phyloP scores from a whole-genome alignment of 768 basidiomycete genomes.

The Amanita jacksonii region DNA sequence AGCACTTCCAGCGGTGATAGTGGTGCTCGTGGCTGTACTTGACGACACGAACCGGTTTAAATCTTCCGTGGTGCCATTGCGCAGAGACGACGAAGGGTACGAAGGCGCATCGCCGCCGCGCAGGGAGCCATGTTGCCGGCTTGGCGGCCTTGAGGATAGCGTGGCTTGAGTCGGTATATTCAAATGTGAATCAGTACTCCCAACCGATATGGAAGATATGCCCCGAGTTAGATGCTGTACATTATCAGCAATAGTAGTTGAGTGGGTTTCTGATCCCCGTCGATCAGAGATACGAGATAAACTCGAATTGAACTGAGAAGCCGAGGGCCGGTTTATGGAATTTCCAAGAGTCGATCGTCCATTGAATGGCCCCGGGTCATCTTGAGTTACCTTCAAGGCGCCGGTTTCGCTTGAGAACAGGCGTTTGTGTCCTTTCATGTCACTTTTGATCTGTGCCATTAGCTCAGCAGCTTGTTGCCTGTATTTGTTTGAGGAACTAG shows the following conservation, averaged over 20 bases:
- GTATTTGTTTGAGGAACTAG: constrained; percentile 47
- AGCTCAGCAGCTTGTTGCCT: constrained; percentile 68
- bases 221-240: neutral
- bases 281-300: neutral
- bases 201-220: constrained; percentile 28
- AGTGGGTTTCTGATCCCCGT: neutral
- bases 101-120: constrained; percentile 23
- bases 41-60: constrained; percentile 86
- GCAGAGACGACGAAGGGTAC: constrained; percentile 44
- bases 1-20: constrained; percentile 59
- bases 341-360: neutral
- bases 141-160: neutral
- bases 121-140: neutral
- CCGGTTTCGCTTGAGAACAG: constrained; percentile 55
- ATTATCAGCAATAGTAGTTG: neutral
- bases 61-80: constrained; percentile 51
- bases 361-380: constrained; percentile 4
- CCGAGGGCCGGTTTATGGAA: constrained; percentile 1
- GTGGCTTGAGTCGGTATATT: neutral
- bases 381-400: constrained; percentile 1
- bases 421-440: constrained; percentile 67
- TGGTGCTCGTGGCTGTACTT: constrained; percentile 73
- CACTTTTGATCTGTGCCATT: constrained; percentile 80
- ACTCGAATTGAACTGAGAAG: neutral
- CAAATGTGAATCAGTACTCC: constrained; percentile 15